phyloP scores from a whole-genome alignment of 371 early-diverging fungal species.

The Mortierella sp. region DNA sequence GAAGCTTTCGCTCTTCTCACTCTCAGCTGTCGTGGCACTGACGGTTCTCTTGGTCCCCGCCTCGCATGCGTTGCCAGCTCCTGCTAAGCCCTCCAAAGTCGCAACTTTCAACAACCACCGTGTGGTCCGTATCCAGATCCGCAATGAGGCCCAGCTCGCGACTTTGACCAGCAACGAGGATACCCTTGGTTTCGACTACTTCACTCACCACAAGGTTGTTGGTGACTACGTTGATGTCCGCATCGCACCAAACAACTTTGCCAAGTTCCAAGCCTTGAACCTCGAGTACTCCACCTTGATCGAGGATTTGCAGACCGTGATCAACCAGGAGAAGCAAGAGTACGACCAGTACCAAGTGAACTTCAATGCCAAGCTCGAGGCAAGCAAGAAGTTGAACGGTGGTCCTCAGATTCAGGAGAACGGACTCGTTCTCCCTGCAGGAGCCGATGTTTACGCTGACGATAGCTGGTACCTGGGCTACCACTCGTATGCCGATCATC shows the following conservation, averaged over 20 bases:
- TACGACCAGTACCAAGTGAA: constrained; percentile 7
- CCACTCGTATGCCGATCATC: constrained; percentile 42
- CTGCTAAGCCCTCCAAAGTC: background rate
- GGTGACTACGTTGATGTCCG: constrained; percentile 41
- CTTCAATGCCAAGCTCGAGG: constrained; percentile 8
- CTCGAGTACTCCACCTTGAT: constrained; percentile 27
- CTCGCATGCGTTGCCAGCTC: constrained; percentile 7
- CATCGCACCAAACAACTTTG: constrained; percentile 29
- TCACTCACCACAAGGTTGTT: constrained; percentile 45
- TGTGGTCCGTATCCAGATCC: constrained; percentile 39
- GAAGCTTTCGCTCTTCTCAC: constrained; percentile 27
- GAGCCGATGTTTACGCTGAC: constrained; percentile 17
- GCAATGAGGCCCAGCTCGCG: constrained; percentile 30
- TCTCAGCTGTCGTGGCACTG: constrained; percentile 32
- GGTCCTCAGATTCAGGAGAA: background rate
- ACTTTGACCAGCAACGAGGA: constrained; percentile 33
- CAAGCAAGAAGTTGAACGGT: constrained; percentile 8
- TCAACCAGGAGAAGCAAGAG: constrained; percentile 29
- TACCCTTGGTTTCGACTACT: constrained; percentile 32
- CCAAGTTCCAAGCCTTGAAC: constrained; percentile 37
- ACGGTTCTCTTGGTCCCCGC: constrained; percentile 2
- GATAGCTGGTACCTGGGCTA: constrained; percentile 41
- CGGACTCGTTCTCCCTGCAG: background rate
- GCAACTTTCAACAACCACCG: constrained; percentile 27
- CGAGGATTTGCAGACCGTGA: constrained; percentile 29